Conservation (phyloP, 352 stramenopile genomes). For the Pythium phragmitis region DNA sequence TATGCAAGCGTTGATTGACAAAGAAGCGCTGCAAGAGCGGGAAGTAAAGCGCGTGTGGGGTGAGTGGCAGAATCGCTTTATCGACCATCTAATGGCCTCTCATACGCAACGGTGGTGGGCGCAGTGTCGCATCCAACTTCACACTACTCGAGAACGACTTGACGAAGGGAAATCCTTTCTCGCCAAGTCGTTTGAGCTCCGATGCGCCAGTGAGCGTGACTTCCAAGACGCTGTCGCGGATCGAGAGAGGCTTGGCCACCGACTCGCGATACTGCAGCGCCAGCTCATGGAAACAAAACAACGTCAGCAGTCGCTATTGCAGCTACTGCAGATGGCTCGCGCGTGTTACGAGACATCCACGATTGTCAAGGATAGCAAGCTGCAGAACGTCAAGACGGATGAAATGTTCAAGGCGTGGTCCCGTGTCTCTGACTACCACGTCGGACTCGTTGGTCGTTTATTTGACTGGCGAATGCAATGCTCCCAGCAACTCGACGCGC, state of each 20-base stretch:
- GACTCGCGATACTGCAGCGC: constrained; percentile 18
- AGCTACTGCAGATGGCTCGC: constrained; percentile 27
- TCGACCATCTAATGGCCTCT: constrained; percentile 15
- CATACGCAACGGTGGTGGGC: constrained; percentile 20
- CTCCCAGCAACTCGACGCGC: constrained; percentile 23
- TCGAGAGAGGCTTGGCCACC: constrained; percentile 26
- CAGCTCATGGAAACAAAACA: constrained; percentile 25
- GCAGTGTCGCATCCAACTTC: constrained; percentile 9
- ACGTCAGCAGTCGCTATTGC: constrained; percentile 23
- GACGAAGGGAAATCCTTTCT: constrained; percentile 4
- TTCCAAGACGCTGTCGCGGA: constrained; percentile 23
- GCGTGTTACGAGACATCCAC: constrained; percentile 30
- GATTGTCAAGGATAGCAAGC: constrained; percentile 17
- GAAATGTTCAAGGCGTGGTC: constrained; percentile 38
- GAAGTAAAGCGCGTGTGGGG: constrained; percentile 7
- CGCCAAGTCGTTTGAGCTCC: constrained; percentile 12
- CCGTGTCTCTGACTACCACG: constrained; percentile 34
- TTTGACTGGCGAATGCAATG: constrained; percentile 31
- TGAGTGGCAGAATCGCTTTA: constrained; percentile 32
- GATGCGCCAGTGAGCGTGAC: constrained; percentile 6
- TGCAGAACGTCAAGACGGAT: constrained; percentile 42
- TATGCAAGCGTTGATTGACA: constrained; percentile 9
- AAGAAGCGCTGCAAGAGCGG: constrained; percentile 9
- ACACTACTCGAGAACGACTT: constrained; percentile 17
- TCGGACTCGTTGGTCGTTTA: constrained; percentile 27